Conservation (phyloP, 2,329 filamentous ascomycete genomes). For the Exophiala aquamarina region DNA sequence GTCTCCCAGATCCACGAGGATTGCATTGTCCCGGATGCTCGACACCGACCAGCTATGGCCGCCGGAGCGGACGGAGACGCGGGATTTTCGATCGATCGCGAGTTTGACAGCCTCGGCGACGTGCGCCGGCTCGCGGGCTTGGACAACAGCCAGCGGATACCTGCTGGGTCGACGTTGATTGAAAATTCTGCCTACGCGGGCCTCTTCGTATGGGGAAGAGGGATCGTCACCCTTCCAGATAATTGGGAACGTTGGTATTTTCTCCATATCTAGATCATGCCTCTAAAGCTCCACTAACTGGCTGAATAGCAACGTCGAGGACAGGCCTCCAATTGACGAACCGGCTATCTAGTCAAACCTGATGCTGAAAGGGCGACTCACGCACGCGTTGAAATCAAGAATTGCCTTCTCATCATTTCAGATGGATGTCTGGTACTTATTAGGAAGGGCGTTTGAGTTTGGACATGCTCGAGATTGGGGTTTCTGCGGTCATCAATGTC, state of each 20-base stretch:
- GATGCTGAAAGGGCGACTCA: too few species aligned
- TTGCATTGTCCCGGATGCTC: slow-evolving; percentile 49
- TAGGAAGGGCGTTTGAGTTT: too few species aligned
- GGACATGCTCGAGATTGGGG: too few species aligned
- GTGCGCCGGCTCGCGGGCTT: slow-evolving; percentile 37
- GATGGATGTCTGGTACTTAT: too few species aligned
- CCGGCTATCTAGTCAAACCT: too few species aligned
- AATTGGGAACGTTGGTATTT: not conserved
- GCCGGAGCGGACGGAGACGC: slow-evolving; percentile 50
- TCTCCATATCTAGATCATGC: too few species aligned
- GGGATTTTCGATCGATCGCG: slow-evolving; percentile 35
- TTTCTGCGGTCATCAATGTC: too few species aligned
- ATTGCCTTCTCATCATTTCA: too few species aligned
- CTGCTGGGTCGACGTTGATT: slow-evolving; percentile 43
- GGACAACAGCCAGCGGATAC: slow-evolving; percentile 44
- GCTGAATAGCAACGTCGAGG: too few species aligned
- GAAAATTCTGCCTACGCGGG: slow-evolving; percentile 45
- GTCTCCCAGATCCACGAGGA: slow-evolving; percentile 44
- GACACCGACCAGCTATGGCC: slow-evolving; percentile 53
- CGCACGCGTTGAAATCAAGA: too few species aligned
- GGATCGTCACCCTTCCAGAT: not conserved
- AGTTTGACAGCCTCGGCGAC: slow-evolving; percentile 40
- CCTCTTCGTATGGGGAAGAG: slow-evolving; percentile 36
- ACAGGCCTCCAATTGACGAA: too few species aligned
- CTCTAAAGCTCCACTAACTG: too few species aligned